phyloP scores from a whole-genome alignment of 352 stramenopile species.

The Globisporangium mamillatum region DNA sequence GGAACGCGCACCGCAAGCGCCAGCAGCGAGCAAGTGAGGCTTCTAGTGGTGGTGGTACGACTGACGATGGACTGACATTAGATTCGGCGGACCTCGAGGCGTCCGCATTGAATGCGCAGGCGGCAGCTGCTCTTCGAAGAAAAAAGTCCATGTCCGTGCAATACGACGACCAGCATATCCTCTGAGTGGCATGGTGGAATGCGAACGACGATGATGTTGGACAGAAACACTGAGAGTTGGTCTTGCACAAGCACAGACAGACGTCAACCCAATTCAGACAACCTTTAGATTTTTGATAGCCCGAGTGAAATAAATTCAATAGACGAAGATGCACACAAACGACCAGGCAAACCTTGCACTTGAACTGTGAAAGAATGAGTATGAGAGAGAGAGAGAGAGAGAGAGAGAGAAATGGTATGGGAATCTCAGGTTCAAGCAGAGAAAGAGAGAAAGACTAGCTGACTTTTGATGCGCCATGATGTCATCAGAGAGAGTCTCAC shows the following conservation, averaged over 20 bases:
- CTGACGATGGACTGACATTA: neutral
- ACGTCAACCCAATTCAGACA: neutral
- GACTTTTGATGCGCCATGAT: neutral
- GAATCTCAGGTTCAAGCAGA: neutral
- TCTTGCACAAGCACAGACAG: neutral
- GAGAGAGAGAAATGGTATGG: neutral
- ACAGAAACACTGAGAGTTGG: neutral
- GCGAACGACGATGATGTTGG: neutral
- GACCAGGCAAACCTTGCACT: neutral
- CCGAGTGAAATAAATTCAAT: slow-evolving; percentile 4
- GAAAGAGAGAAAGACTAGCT: neutral
- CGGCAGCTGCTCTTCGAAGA: slow-evolving; percentile 8
- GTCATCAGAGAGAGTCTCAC: slow-evolving; percentile 1
- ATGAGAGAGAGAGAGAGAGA: neutral
- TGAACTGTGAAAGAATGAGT: neutral
- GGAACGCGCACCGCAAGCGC: slow-evolving; percentile 17
- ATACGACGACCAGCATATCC: slow-evolving; percentile 19
- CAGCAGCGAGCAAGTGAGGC: slow-evolving; percentile 7
- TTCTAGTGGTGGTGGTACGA: neutral
- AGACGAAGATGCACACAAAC: neutral
- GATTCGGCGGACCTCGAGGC: slow-evolving; percentile 6
- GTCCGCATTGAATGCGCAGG: neutral
- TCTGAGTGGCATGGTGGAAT: neutral
- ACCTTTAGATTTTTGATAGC: slow-evolving; percentile 33
- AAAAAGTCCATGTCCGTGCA: slow-evolving; percentile 20